phyloP scores from a whole-genome alignment of 306 rosid species.

The Vachellia collinsii region DNA sequence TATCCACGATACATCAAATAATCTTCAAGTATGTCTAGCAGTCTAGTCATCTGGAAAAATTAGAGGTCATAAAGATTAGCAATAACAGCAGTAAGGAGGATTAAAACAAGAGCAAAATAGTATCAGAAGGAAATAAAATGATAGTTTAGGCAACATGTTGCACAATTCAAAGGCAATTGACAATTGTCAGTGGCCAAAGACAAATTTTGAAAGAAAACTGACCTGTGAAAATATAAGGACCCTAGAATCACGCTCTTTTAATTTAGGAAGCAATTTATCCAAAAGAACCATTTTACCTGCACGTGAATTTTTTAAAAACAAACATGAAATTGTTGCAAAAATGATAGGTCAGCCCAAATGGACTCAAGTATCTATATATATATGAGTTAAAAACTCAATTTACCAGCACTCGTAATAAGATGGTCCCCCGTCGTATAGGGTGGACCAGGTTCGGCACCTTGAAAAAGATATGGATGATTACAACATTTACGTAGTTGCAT shows the following conservation, averaged over 20 bases:
- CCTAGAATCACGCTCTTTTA: conserved; percentile 97
- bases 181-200: conserved; percentile 1
- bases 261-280: conserved; percentile 97
- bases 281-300: conserved; percentile 97
- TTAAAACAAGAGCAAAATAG: not conserved
- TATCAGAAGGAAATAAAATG: conserved; percentile 19
- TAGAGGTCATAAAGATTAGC: not conserved
- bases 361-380: conserved; percentile 6
- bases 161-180: conserved; percentile 22
- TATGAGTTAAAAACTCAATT: conserved; percentile 28
- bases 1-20: conserved; percentile 90
- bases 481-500: conserved; percentile 99
- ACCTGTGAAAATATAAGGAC: conserved; percentile 88
- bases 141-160: not conserved
- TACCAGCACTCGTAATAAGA: conserved; percentile 91
- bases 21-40: conserved; percentile 96
- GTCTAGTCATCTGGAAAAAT: conserved; percentile 87
- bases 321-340: not conserved
- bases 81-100: not conserved
- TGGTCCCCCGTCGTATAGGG: conserved; percentile 96
- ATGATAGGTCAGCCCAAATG: conserved; percentile 16
- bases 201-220: conserved; percentile 29
- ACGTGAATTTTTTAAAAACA: not conserved
- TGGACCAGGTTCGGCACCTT: conserved; percentile 99
- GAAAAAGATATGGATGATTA: conserved; percentile 96